A percentile compares a stretch with the other conserved stretches of the same genome.
These are phyloP conservation scores for Cutaneotrichosporon sp. DNA, from an alignment of 1,284 basidiomycete species.

Conservation along the genomic window DNA sequence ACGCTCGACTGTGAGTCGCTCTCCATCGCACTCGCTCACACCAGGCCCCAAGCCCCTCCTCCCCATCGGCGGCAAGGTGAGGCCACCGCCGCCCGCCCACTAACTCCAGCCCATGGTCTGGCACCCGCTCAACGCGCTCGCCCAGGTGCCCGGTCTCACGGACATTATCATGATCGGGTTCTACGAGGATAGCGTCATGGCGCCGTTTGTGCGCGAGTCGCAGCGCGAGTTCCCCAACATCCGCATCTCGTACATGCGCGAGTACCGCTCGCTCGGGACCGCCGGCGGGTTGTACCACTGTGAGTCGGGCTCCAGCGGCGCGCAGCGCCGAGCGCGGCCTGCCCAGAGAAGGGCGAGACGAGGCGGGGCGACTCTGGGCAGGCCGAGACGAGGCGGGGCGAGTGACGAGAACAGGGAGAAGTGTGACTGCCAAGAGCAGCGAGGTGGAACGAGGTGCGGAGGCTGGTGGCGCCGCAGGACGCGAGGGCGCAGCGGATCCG, in stretches of 20 bases:
- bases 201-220: conserved; percentile 56
- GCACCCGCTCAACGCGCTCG: conserved; percentile 57
- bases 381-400: too few species aligned
- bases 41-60: conserved; percentile 56
- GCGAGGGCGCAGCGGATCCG: too few species aligned
- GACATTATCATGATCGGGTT: conserved; percentile 59
- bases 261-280: conserved; percentile 58
- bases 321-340: too few species aligned
- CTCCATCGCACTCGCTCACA: conserved; percentile 8
- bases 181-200: conserved; percentile 58
- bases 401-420: too few species aligned
- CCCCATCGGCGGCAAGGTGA: conserved; percentile 56
- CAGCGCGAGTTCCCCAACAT: conserved; percentile 58
- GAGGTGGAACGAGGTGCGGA: too few species aligned
- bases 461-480: too few species aligned
- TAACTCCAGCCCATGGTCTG: conserved; percentile 55
- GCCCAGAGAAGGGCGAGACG: not conserved
- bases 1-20: conserved; percentile 54
- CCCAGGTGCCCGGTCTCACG: conserved; percentile 54
- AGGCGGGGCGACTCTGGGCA: not conserved
- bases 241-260: conserved; percentile 57
- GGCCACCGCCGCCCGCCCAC: not conserved
- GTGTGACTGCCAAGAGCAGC: too few species aligned
- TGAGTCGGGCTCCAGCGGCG: too few species aligned
- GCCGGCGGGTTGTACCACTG: conserved; percentile 56